Evolutionary conservation across 306 rosid genomes (phyloP).

Genomic region (Lotus japonicus): DNA sequence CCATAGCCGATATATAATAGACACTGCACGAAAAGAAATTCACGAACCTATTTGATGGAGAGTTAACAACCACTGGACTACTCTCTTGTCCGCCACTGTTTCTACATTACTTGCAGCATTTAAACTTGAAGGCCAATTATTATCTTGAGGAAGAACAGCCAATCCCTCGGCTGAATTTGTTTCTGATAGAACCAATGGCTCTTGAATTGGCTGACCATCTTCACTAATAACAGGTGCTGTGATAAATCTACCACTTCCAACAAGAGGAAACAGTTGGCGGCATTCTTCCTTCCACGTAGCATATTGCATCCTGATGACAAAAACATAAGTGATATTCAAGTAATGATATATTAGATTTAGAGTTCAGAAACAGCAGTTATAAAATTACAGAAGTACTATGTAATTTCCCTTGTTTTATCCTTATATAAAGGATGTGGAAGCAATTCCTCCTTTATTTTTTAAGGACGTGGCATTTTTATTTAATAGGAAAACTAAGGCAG

Average conservation of each 20-base stretch:
- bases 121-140: constrained; percentile 18
- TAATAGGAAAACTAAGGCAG: not conserved
- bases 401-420: not conserved
- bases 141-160: constrained; percentile 34
- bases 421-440: not conserved
- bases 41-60: constrained; percentile 95
- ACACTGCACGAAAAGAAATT: not conserved
- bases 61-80: constrained; percentile 92
- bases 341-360: not conserved
- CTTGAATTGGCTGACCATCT: constrained; percentile 78
- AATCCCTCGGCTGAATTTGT: constrained; percentile 41
- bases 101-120: constrained; percentile 32
- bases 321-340: constrained; percentile 11
- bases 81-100: constrained; percentile 54
- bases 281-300: constrained; percentile 83
- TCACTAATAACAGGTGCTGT: constrained; percentile 83
- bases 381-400: not conserved
- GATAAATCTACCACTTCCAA: constrained; percentile 92
- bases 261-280: constrained; percentile 70
- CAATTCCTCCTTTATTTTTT: not conserved
- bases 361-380: not conserved
- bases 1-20: not conserved
- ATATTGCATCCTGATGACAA: constrained; percentile 61
- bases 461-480: constrained; percentile 9
- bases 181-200: constrained; percentile 70